Evolutionary conservation across 2,329 filamentous ascomycete genomes (phyloP), one percentile per base, ranked within the genome.

Genomic region (Cladophialophora bantiana): DNA sequence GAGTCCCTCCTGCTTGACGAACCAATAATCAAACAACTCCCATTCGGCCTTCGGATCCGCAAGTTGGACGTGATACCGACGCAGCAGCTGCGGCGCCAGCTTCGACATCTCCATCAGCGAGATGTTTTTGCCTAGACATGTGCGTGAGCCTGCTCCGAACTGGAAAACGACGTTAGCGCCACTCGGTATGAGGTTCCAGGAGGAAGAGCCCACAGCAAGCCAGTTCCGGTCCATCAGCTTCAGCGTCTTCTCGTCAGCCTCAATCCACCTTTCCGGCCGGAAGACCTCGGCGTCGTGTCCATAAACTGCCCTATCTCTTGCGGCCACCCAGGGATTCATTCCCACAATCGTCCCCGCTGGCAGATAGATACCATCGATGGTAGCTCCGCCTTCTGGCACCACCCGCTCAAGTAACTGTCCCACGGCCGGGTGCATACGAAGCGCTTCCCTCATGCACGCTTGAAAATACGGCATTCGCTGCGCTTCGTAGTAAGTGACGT

Each of bases 101-200:
- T 75, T 75, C 3, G 65, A 70, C 52, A 75, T 75, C 56, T 75
- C 73, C 52, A 74, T 58, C 26, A 71, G 58, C 2, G 68, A 70
- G 31, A 75, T 72, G 52, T 74, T 73, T 53, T 73, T 73, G 1
- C 72, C 72, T 18, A 74, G 65, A 59, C 72, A 74, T 0, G 84
- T 85, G 67, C 84, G 74, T 2, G 83, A 78, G 0, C 84, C 84
- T 7, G 82, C 82, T 1, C 84, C 84, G 71, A 86, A 86, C 59
- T 70, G 68, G 34, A 26, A 59, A n/a, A 31, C 60, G 6, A n/a
- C 12, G 53, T 56, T 36, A 59, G 54, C 18, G 18, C 13, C 18
- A n/a, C 38, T 32, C 20, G 26, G 35, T n/a, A n/a, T 45, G n/a
- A 15, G 36, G n/a, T 5, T 26, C 10, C 31, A 9, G 35, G 35